Base-by-base conservation (phyloP, 306 rosid genomes). In the Casuarina glauca region DNA sequence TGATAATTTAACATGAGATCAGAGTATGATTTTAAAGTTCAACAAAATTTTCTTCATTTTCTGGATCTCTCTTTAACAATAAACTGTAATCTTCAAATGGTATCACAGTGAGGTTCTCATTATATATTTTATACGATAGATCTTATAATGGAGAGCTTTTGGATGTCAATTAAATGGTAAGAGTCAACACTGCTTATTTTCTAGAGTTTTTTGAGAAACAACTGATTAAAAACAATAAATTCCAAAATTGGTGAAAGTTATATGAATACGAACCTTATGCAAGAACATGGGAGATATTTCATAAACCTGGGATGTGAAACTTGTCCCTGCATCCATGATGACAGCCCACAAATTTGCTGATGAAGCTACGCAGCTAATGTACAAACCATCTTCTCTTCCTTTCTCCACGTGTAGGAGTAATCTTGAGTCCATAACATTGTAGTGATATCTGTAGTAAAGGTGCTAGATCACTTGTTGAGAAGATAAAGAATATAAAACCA, bases 381-480 rank as follows among this genome's bases (percentile, higher is more conserved):
- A 92, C 80, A 93, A 80, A 61, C 98, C 98, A 82, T 93, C 97
- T 85, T 91, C 98, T 74, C 89, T 93, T 75, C 98, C 98, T 88
- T 93, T 93, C 75, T 93, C 97, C 26, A 90, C 94, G 79, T 93
- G 98, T 83, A 91, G 98, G 54, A 82, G 85, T 75, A 93, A 86
- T 88, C 98, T 93, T 41, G 86, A 70, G 76, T 93, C 98, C 1
- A 94, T 90, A 62, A 93, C 98, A 77, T 93, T 93, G 82, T 93
- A 93, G 87, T 93, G 98, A 85, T 93, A 93, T 78, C 98, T 93
- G 79, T 73, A 86, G 68, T 75, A 74, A 57, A 58, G 48, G 74
- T 75, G 64, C 69, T 50, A 53, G 49, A 9, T 46, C 74, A 74
- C 69, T 79, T 32, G 78, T 66, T 69, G 67, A 63, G 72, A 78